Base-by-base conservation (phyloP, 1,139 yeast species). In the Yamadazyma membranifaciens region DNA sequence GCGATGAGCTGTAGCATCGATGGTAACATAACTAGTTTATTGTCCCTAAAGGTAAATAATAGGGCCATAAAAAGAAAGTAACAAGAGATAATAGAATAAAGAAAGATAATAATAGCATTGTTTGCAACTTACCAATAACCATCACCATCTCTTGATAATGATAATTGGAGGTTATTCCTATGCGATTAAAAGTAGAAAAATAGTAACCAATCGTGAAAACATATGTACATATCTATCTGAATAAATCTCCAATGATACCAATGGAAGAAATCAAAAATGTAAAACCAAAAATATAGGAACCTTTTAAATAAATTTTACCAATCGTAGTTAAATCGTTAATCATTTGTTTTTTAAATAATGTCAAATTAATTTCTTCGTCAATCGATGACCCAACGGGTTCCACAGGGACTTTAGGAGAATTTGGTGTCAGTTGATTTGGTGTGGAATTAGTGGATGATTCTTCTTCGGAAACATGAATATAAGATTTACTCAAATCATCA, bases 391-490 rank as follows among this genome's bases (percentile, higher is more conserved):
- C 32, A 12, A 37, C 31, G 3, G 37, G 26, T 26, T 17, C 22
- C 6, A 17, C 6, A 20, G 35, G 12, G 38, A 48, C 34, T 36
- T 57, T 58, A 2, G 71, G 73, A 14, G 73, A 67, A 22, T 47
- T 56, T 24, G 69, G 62, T 2, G 55, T 49, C 16, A 73, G 56
- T 17, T 60, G 43, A 15, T 37, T 36, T 27, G 40, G 48, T 17
- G 50, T 49, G 7, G 70, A 69, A 11, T 69, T 63, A 12, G 65
- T 55, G 26, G 66, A 57, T 16, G 59, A 54, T 25, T 58, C 65
- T 27, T 71, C 77, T 46, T 75, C 79, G 27, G 80, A 75, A 25
- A 75, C 73, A 37, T 72, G 75, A 44, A 72, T 69, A 50, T 72
- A 72, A 9, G 81, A 76, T 52, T 69, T 69, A 43, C 77, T 78